Conservation (phyloP, 192 early-diverging fungal species). For the Coemansia reversa region DNA sequence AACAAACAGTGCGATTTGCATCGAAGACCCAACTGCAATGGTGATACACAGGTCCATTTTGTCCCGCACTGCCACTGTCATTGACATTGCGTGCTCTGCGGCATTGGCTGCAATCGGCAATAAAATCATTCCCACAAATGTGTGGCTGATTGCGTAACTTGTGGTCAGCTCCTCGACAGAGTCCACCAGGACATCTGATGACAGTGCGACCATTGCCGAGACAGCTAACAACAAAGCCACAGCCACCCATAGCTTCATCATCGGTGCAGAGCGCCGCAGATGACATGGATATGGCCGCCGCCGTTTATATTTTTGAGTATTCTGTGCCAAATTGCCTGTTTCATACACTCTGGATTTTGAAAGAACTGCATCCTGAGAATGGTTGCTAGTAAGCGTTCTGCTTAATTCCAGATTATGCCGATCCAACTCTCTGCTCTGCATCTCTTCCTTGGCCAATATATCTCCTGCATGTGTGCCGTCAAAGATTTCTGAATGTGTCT, state of each 20-base stretch:
- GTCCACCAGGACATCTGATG: conserved; percentile 79
- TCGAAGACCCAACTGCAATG: conserved; percentile 75
- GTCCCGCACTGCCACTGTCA: conserved; percentile 82
- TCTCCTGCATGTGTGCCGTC: conserved; percentile 39
- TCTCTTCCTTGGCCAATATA: neutral
- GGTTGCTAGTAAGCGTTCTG: conserved; percentile 1
- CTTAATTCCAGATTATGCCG: conserved; percentile 4
- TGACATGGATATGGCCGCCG: conserved; percentile 9
- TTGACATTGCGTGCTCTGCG: conserved; percentile 82
- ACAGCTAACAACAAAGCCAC: conserved; percentile 58
- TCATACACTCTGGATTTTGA: neutral
- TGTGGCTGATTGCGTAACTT: conserved; percentile 66
- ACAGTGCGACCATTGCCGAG: conserved; percentile 71
- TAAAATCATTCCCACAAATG: conserved; percentile 91
- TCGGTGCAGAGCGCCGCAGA: conserved; percentile 44
- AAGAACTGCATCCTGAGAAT: neutral
- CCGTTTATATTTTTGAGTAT: conserved; percentile 4
- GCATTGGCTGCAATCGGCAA: conserved; percentile 89
- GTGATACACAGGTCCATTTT: conserved; percentile 83
- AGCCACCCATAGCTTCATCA: conserved; percentile 60
- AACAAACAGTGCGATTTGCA: conserved; percentile 85
- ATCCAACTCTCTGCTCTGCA: neutral
- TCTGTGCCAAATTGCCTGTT: neutral
- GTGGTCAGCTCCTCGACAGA: conserved; percentile 57
- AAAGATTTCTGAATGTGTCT: conserved; percentile 68